These are phyloP conservation scores for Harringtonia aguacate DNA, from an alignment of 2,329 filamentous ascomycete species.

Conservation along the genomic window DNA sequence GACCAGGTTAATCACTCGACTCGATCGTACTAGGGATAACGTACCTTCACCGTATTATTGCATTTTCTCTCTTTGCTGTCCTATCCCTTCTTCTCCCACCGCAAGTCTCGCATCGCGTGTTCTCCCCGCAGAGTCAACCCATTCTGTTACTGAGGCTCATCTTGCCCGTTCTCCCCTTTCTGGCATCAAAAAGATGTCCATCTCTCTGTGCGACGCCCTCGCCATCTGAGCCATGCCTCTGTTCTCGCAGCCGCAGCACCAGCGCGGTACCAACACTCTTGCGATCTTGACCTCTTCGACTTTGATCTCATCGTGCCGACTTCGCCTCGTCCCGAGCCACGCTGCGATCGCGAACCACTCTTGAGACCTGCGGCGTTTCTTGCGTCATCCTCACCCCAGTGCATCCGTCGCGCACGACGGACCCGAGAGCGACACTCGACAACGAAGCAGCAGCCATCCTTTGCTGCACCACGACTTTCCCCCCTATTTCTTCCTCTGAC, in stretches of 20 bases:
- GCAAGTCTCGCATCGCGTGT: conserved; percentile 6
- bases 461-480: too few species aligned
- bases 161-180: neutral
- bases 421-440: too few species aligned
- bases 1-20: too few species aligned
- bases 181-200: neutral
- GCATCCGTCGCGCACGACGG: too few species aligned
- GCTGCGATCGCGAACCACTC: too few species aligned
- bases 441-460: too few species aligned
- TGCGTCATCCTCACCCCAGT: too few species aligned
- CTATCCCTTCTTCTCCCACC: neutral
- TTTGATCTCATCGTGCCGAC: neutral
- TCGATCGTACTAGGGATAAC: too few species aligned
- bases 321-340: neutral
- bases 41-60: neutral
- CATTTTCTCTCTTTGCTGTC: neutral
- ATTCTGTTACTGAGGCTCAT: neutral
- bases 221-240: conserved; percentile 7
- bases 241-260: conserved; percentile 6
- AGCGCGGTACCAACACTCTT: conserved; percentile 5
- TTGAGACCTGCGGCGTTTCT: too few species aligned
- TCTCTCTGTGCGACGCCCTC: neutral
- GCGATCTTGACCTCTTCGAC: neutral
- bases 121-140: conserved; percentile 4
- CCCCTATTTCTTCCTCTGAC: too few species aligned